Evolutionary conservation across 2,329 filamentous ascomycete species (phyloP).

Genomic region (Teratosphaeria nubilosa): DNA sequence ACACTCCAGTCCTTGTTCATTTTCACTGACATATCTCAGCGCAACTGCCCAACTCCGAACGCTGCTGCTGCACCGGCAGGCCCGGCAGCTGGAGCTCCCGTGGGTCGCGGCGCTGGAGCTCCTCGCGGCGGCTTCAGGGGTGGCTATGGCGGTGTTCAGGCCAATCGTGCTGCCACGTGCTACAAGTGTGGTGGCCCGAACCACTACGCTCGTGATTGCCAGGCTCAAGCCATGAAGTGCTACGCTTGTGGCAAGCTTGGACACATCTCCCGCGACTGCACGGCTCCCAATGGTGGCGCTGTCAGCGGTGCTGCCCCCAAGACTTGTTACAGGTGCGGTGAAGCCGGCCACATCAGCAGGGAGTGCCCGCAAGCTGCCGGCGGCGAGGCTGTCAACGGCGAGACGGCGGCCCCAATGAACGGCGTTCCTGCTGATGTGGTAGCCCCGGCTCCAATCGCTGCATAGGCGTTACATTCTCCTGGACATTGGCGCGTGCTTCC

Average conservation of each 20-base stretch:
- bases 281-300: conserved; percentile 88
- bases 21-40: conserved; percentile 37
- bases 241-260: conserved; percentile 93
- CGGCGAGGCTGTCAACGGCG: conserved; percentile 13
- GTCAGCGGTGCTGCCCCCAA: conserved; percentile 84
- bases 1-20: neutral
- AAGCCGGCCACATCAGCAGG: conserved; percentile 90
- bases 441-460: conserved; percentile 34
- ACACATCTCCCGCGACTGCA: conserved; percentile 91
- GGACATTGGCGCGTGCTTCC: neutral
- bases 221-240: conserved; percentile 97
- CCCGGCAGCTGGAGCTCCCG: conserved; percentile 19
- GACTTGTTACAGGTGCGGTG: conserved; percentile 96
- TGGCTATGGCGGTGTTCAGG: conserved; percentile 50
- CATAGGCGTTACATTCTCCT: conserved; percentile 23
- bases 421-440: conserved; percentile 32
- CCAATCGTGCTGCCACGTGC: conserved; percentile 55
- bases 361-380: conserved; percentile 67
- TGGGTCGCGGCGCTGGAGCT: conserved; percentile 52
- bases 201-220: conserved; percentile 96
- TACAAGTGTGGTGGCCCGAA: conserved; percentile 76
- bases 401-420: conserved; percentile 8
- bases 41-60: conserved; percentile 72
- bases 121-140: conserved; percentile 61
- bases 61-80: conserved; percentile 39